These are phyloP conservation scores for Vigna unguiculata DNA, from an alignment of 306 rosid species.

Conservation along the genomic window DNA sequence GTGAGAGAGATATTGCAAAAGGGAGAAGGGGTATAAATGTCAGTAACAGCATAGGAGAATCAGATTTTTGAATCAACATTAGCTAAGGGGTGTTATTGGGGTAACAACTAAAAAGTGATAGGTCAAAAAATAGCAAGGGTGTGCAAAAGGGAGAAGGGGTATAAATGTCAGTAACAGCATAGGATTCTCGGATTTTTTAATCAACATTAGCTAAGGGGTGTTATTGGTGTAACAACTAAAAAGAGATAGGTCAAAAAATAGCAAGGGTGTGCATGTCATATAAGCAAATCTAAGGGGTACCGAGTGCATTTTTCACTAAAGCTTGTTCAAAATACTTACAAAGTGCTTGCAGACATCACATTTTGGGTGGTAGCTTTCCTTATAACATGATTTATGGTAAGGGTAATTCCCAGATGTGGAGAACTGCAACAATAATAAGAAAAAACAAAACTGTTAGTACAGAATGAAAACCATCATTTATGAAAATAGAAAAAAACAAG, in stretches of 20 bases:
- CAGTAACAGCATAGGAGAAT: no score
- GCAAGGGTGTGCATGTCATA: background rate
- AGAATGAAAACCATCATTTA: conserved; percentile 12
- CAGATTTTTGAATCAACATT: no score
- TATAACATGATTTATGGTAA: conserved; percentile 92
- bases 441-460: conserved; percentile 8
- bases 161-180: background rate
- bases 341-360: conserved; percentile 99
- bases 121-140: no score
- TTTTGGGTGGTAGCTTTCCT: conserved; percentile 95
- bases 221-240: background rate
- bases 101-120: no score
- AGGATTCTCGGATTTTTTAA: background rate
- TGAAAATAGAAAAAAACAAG: conserved; percentile 33
- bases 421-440: conserved; percentile 58
- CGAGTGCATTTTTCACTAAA: background rate
- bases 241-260: background rate
- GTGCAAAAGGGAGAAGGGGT: background rate
- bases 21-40: no score
- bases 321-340: conserved; percentile 60
- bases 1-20: background rate
- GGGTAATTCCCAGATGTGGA: conserved; percentile 91
- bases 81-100: no score
- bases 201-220: background rate
- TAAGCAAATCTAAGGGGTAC: background rate